Base-by-base conservation (phyloP, 2,329 filamentous ascomycete species). In the Venturia aucupariae region DNA sequence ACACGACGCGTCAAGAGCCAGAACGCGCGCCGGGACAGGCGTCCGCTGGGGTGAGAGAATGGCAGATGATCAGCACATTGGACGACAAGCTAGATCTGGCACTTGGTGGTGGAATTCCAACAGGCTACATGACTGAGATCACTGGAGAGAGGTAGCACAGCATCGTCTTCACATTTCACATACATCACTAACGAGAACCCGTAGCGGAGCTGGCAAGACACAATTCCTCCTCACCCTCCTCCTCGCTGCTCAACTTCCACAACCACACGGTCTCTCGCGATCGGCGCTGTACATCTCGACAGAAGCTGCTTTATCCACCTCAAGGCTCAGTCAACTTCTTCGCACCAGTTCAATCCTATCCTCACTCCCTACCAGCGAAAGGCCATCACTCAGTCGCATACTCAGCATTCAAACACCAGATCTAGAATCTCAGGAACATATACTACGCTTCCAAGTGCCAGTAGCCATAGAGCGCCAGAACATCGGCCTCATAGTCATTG, bases 261-360 rank as follows among this genome's bases (percentile, higher is more conserved):
- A 85, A 0, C 89, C 90, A 0, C 80, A 81, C 51, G 91, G 90
- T 6, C 81, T 92, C 0, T 83, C 83, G 44, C 86, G 86, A 66
- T 83, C 86, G n/a, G 88, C 90, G 0, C 82, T 99, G 42, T 99
- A 99, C 80, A 90, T 99, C 71, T 95, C 92, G 1, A 97, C 94
- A 54, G 94, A 99, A 77, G 87, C 91, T 0, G 82, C 90, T 0
- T 83, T 99, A 1, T 86, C 92, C 24, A 97, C 93, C 6, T 84
- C 79, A 2, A 90, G 94, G 24, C 84, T 99, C 0, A 78, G 85
- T 0, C 92, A 97, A 75, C 86, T 99, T 67, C 83, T 97, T 0
- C 74, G 80, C 30, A 79, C 79, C 57, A 86, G 96, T 73, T 86
- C 88, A 0, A 72, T 80, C 61, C 80, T 96, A 65, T 74, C 74